Evolutionary conservation across 805 yeast species (phyloP), one percentile per base, ranked within the genome.

Genomic region (Hanseniaspora vineae): DNA sequence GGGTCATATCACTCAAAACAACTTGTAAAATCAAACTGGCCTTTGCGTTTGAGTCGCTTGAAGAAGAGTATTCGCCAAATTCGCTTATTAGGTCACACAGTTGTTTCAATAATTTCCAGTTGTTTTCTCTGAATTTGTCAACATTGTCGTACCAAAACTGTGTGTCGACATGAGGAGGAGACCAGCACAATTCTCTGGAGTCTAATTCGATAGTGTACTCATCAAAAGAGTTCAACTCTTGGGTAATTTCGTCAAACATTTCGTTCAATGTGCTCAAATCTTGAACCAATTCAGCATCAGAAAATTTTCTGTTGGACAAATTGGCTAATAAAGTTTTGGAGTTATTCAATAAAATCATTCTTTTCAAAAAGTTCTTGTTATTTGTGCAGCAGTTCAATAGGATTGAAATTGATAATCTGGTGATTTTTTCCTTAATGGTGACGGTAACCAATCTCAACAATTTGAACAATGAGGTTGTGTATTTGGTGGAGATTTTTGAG

Each of bases 71-170:
- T 17, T 23, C 15, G 31, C 49, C 65, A 42, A 52, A 61, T 48
- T 46, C 58, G 46, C 66, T 63, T 58, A 84, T 69, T 42, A 82
- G 62, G 9, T 64, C 66, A 44, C 84, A 66, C 52, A 92, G 70
- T 56, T 73, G 71, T 62, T 76, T 80, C 53, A 86, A 76, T 39
- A 82, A 64, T 58, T 79, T 81, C 78, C 83, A 90, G 62, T 82
- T 77, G 49, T 80, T 75, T 42, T 81, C 84, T 64, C 82, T 84
- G 71, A 92, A 92, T 54, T 76, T 73, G 45, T 66, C 72, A 33
- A 81, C 71, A 61, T 92, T 88, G 52, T 87, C 92, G 51, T 80
- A 72, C 96, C 97, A 92, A 65, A 92, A 92, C 47, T 85, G 87
- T 46, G 77, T 78, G 45, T 86, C 84, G 58, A 79, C 77, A 67